These are phyloP conservation scores for Prunella vulgaris DNA, from an alignment of 257 asterid species.

Conservation along the genomic window DNA sequence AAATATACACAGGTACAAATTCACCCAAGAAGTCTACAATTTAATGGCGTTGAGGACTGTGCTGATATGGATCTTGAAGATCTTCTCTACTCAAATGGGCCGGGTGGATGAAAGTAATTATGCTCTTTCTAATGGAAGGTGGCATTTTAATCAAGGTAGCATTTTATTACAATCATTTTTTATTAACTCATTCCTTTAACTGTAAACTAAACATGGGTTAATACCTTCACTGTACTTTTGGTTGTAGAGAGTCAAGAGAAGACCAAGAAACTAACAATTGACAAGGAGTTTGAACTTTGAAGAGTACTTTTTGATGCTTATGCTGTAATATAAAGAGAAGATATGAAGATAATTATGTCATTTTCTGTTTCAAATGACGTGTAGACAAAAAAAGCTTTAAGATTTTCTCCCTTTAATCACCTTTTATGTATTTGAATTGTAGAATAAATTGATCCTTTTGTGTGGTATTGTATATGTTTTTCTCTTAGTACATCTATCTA, in stretches of 20 bases:
- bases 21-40: slow-evolving; percentile 80
- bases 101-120: slow-evolving; percentile 26
- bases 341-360: slow-evolving; percentile 6
- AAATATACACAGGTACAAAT: slow-evolving; percentile 61
- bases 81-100: slow-evolving; percentile 34
- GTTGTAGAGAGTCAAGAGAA: slow-evolving; percentile 54
- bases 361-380: not conserved
- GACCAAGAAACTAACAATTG: slow-evolving; percentile 59
- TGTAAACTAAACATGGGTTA: not conserved
- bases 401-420: slow-evolving; percentile 1
- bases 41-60: slow-evolving; percentile 47
- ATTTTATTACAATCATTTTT: not conserved
- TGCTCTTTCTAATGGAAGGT: slow-evolving; percentile 68
- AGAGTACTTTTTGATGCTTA: slow-evolving; percentile 74
- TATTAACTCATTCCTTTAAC: not conserved
- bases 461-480: slow-evolving; percentile 1
- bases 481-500: not conserved
- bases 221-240: slow-evolving; percentile 11
- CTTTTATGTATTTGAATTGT: slow-evolving; percentile 2
- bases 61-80: slow-evolving; percentile 36
- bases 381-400: not conserved
- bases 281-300: slow-evolving; percentile 60
- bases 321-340: slow-evolving; percentile 39
- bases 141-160: slow-evolving; percentile 51
- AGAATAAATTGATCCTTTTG: not conserved